Conservation (phyloP, 306 rosid genomes). For the Luffa aegyptiaca region DNA sequence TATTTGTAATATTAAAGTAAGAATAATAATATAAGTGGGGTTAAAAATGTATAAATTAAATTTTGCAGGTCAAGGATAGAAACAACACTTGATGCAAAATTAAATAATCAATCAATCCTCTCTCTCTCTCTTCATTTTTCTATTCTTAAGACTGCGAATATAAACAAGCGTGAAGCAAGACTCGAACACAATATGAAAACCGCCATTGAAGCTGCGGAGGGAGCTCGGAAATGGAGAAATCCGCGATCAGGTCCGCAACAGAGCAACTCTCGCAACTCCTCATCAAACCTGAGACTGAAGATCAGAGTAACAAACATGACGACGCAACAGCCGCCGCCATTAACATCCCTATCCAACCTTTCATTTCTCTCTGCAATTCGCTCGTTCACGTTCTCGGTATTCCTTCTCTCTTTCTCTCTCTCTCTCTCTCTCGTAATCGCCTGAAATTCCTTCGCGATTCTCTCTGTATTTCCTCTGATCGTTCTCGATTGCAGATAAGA, state of each 20-base stretch:
- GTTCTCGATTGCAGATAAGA: constrained; percentile 47
- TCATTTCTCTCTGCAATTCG: constrained; percentile 47
- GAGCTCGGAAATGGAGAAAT: constrained; percentile 43
- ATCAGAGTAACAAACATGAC: background rate
- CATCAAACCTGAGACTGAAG: constrained; percentile 21
- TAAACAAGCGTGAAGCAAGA: background rate
- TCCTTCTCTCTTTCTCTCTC: background rate
- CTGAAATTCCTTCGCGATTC: background rate
- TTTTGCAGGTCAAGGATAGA: background rate
- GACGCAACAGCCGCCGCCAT: background rate
- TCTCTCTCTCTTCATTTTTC: background rate
- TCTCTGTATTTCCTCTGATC: background rate
- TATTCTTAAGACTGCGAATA: background rate
- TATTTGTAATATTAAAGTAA: no score
- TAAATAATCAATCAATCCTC: background rate
- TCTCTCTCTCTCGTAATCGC: background rate
- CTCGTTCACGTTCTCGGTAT: constrained; percentile 56
- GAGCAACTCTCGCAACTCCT: constrained; percentile 41
- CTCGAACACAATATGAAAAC: background rate
- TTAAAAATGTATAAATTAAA: no score
- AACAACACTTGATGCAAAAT: background rate
- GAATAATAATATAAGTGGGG: no score
- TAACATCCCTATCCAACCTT: constrained; percentile 45
- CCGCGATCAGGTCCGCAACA: constrained; percentile 52
- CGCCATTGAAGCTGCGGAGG: constrained; percentile 12